These are phyloP conservation scores for Candida glucosophila DNA, from an alignment of 1,139 yeast genomes.

Conservation along the genomic window DNA sequence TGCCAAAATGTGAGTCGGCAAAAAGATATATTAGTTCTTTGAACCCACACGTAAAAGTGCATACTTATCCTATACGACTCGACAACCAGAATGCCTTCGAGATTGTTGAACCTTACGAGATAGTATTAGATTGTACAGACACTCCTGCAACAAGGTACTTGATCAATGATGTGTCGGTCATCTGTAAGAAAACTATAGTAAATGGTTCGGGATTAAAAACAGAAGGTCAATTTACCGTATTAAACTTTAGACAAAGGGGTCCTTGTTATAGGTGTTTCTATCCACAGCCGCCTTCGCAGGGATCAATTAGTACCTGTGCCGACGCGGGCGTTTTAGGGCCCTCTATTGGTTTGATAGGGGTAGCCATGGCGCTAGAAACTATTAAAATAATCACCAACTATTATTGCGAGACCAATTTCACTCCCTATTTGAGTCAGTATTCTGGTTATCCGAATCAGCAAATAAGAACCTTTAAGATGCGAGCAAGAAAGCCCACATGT, in stretches of 20 bases:
- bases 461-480: slow-evolving; percentile 70
- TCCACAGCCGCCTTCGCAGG: slow-evolving; percentile 85
- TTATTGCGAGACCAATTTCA: slow-evolving; percentile 44
- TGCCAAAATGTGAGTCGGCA: slow-evolving; percentile 74
- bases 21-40: slow-evolving; percentile 38
- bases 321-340: slow-evolving; percentile 97
- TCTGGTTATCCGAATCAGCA: slow-evolving; percentile 69
- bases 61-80: slow-evolving; percentile 45
- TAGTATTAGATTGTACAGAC: slow-evolving; percentile 90
- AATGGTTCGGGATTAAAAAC: slow-evolving; percentile 90
- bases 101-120: slow-evolving; percentile 56
- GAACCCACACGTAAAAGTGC: slow-evolving; percentile 60
- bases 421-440: slow-evolving; percentile 64
- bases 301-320: slow-evolving; percentile 73
- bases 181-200: slow-evolving; percentile 61
- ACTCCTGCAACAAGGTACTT: slow-evolving; percentile 83
- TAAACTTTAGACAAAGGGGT: slow-evolving; percentile 60
- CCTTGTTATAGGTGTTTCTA: slow-evolving; percentile 95
- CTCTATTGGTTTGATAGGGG: slow-evolving; percentile 85
- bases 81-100: slow-evolving; percentile 52
- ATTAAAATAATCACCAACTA: slow-evolving; percentile 60
- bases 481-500: slow-evolving; percentile 57
- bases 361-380: slow-evolving; percentile 82
- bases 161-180: slow-evolving; percentile 77
- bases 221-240: slow-evolving; percentile 80